A percentile compares a stretch with the other conserved stretches of the same genome.
phyloP scores from a whole-genome alignment of 768 basidiomycete species.

The Rhizopogon rudus region DNA sequence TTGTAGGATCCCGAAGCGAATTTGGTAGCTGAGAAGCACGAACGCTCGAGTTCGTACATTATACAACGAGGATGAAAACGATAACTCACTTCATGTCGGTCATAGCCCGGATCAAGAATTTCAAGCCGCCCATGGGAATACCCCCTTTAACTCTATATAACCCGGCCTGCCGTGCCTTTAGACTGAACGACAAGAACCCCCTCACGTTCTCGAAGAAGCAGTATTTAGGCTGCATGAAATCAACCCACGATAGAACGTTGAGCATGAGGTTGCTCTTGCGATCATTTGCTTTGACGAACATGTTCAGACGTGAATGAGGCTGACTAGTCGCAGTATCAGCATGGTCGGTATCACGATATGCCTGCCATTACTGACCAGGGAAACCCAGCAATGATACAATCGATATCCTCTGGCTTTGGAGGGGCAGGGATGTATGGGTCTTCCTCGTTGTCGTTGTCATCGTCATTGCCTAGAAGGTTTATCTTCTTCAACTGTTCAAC shows the following conservation, averaged over 20 bases:
- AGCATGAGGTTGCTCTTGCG: conserved; percentile 65
- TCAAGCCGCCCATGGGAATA: conserved; percentile 69
- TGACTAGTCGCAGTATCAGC: conserved; percentile 42
- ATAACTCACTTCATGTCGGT: conserved; percentile 56
- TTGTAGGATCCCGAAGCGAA: conserved; percentile 38
- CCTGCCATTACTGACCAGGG: conserved; percentile 50
- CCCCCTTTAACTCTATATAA: conserved; percentile 53
- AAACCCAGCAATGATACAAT: conserved; percentile 66
- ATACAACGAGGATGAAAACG: not conserved
- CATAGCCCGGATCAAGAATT: conserved; percentile 57
- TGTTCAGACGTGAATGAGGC: conserved; percentile 69
- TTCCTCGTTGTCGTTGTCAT: conserved; percentile 11
- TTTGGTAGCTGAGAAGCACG: conserved; percentile 33
- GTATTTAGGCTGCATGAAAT: conserved; percentile 35
- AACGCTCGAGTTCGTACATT: not conserved
- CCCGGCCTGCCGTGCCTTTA: conserved; percentile 32
- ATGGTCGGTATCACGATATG: not conserved
- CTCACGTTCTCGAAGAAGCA: conserved; percentile 47
- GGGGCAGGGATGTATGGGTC: conserved; percentile 28
- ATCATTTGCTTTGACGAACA: conserved; percentile 64
- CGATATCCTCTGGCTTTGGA: conserved; percentile 48
- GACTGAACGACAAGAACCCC: conserved; percentile 37
- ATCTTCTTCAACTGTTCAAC: conserved; percentile 34
- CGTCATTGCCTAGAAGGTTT: not conserved
- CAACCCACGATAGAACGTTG: conserved; percentile 44